Base-by-base conservation (phyloP, 805 yeast species). In the Yarrowia yakushimensis region DNA sequence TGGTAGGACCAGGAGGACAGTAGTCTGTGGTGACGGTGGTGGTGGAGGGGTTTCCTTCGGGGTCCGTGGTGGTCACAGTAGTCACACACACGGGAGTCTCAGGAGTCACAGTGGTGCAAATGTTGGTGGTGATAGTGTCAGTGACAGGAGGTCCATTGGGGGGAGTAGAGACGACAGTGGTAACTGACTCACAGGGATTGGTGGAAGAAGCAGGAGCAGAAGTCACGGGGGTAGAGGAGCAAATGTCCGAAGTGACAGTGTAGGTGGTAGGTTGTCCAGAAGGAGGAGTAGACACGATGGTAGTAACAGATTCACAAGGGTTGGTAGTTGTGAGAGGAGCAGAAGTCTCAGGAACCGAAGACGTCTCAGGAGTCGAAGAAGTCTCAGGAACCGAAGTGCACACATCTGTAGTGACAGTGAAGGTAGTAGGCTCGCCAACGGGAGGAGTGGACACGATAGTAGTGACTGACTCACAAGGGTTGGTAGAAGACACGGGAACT, bases 1-100 rank as follows among this genome's bases (percentile, higher is more conserved):
- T 46, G 20, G 36, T 46, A 15, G 54, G 27, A 5, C 20, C 39
- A n/a, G 28, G 37, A 22, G 54, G 54, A 46, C 54, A 46, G 39
- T 46, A 22, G n/a, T 46, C 54, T 10, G 54, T 46, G 18, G 54
- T 31, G 28, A 46, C 27, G 2, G 54, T 46, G 37, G 54, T 46
- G 4, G 54, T 46, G 10, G 54, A 46, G 18, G 54, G 54, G 30
- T 46, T 30, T 46, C 54, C 54, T 8, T 13, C 20, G 23, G 54
- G 39, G 18, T 31, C 54, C 0, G 54, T 46, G 39, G 54, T 46
- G 15, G 54, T 46, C 17, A 31, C 12, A 15, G 54, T 46, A 10
- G 54, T 31, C 7, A 46, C 31, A 11, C 54, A 46, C 4, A 31
- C 27, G n/a, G n/a, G n/a, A n/a, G n/a, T n/a, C n/a, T 28, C 22